phyloP scores from a whole-genome alignment of 2,329 filamentous ascomycete genomes.

The Cladosporium velox region DNA sequence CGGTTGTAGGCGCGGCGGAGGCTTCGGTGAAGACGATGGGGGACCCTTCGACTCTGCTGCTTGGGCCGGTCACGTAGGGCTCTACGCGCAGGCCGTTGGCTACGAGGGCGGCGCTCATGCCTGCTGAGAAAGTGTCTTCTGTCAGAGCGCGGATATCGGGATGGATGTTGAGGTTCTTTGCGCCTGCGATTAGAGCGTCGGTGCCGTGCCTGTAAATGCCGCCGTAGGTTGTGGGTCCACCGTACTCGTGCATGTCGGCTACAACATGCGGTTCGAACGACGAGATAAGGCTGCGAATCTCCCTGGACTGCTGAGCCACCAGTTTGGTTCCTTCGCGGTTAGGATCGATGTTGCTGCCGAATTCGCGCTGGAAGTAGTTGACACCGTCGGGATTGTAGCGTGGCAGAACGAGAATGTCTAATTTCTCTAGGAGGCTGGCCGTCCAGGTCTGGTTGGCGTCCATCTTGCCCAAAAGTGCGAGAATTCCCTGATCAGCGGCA shows the following conservation, averaged over 20 bases:
- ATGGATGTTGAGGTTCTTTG: constrained; percentile 30
- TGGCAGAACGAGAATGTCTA: constrained; percentile 32
- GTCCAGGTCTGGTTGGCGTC: constrained; percentile 25
- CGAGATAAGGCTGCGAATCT: constrained; percentile 36
- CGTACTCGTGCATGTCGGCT: constrained; percentile 41
- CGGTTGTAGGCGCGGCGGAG: constrained; percentile 34
- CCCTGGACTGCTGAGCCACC: constrained; percentile 33
- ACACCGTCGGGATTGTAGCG: constrained; percentile 28
- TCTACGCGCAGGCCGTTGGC: constrained; percentile 37
- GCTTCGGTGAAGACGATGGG: constrained; percentile 15
- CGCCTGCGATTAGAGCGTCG: constrained; percentile 37
- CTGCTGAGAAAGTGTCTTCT: constrained; percentile 34
- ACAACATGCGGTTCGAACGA: constrained; percentile 37
- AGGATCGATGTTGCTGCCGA: constrained; percentile 29
- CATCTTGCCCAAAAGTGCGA: constrained; percentile 41
- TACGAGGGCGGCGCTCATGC: constrained; percentile 32
- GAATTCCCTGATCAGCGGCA: constrained; percentile 40
- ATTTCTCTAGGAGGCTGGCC: constrained; percentile 13
- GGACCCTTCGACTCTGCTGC: constrained; percentile 20
- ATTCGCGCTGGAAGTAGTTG: constrained; percentile 30
- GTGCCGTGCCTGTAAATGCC: constrained; percentile 36
- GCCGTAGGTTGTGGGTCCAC: constrained; percentile 30
- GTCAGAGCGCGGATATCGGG: constrained; percentile 37
- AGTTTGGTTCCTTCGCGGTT: constrained; percentile 35
- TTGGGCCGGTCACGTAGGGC: constrained; percentile 37